These are phyloP conservation scores for Hypericum perforatum DNA, from an alignment of 345 rosid species.

Conservation along the genomic window DNA sequence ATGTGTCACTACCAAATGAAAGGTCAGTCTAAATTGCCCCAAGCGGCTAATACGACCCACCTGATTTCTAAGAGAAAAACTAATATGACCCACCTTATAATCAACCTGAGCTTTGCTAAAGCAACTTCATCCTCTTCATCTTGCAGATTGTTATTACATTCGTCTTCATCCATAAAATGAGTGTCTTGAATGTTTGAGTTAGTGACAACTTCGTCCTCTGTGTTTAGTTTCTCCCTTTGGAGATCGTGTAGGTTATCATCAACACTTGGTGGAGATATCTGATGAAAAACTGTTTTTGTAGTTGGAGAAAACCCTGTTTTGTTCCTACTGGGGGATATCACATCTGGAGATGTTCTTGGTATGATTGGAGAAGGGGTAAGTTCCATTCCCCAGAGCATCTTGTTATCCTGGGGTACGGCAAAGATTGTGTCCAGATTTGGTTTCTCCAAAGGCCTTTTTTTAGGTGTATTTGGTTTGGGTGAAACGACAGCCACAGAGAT, in stretches of 20 bases:
- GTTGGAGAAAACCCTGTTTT: too few species aligned
- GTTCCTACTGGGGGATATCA: conserved; percentile 24
- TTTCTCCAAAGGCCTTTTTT: conserved; percentile 26
- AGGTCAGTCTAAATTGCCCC: not conserved
- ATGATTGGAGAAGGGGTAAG: conserved; percentile 22
- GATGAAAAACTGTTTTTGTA: too few species aligned
- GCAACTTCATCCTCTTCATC: conserved; percentile 48
- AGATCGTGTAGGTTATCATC: not conserved
- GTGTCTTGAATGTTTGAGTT: conserved; percentile 27
- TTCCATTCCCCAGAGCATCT: conserved; percentile 24
- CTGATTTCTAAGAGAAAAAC: too few species aligned
- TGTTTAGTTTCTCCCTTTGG: conserved; percentile 13
- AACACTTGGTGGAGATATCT: too few species aligned
- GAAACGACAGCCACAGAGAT: conserved; percentile 28
- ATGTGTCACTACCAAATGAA: conserved; percentile 8
- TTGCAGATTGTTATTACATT: conserved; percentile 7
- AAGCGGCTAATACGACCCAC: too few species aligned
- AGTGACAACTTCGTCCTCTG: conserved; percentile 19
- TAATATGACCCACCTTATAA: conserved; percentile 50
- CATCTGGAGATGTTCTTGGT: conserved; percentile 30
- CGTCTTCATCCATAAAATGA: conserved; percentile 17
- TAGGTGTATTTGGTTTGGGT: conserved; percentile 26
- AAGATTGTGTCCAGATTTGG: conserved; percentile 18
- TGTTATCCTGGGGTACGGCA: conserved; percentile 26
- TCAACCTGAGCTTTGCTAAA: conserved; percentile 72